Conservation (phyloP, 345 rosid genomes). For the Diplotaxis tenuifolia region DNA sequence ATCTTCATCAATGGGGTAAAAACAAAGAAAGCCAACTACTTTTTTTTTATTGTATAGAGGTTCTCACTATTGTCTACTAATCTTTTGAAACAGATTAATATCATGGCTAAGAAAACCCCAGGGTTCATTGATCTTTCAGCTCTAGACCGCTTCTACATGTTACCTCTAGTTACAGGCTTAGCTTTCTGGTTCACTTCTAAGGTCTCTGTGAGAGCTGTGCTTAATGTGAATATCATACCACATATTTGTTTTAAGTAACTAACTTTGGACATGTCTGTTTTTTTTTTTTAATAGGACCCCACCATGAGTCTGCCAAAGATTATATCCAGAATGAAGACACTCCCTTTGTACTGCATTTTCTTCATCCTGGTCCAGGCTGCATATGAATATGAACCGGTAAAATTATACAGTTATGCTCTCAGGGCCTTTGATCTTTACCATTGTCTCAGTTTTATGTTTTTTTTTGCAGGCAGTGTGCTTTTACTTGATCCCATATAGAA, state of each 20-base stretch:
- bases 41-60: no score
- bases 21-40: no score
- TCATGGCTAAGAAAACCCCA: no score
- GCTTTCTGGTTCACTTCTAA: conserved; percentile 39
- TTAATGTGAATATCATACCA: not conserved
- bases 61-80: no score
- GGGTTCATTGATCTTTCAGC: conserved; percentile 44
- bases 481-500: not conserved
- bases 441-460: not conserved
- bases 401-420: conserved; percentile 2
- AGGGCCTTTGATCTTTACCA: not conserved
- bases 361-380: not conserved
- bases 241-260: not conserved
- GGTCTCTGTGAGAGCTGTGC: not conserved
- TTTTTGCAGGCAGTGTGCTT: conserved; percentile 15
- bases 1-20: conserved; percentile 50
- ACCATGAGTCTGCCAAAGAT: not conserved
- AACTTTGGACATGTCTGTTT: not conserved
- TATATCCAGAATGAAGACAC: not conserved
- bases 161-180: conserved; percentile 44
- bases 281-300: not conserved
- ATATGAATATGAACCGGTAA: not conserved
- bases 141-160: conserved; percentile 46
- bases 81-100: conserved; percentile 35
- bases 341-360: not conserved